These are phyloP conservation scores for Orbilia ellipsospora DNA, from an alignment of 2,329 filamentous ascomycete genomes.

Conservation along the genomic window DNA sequence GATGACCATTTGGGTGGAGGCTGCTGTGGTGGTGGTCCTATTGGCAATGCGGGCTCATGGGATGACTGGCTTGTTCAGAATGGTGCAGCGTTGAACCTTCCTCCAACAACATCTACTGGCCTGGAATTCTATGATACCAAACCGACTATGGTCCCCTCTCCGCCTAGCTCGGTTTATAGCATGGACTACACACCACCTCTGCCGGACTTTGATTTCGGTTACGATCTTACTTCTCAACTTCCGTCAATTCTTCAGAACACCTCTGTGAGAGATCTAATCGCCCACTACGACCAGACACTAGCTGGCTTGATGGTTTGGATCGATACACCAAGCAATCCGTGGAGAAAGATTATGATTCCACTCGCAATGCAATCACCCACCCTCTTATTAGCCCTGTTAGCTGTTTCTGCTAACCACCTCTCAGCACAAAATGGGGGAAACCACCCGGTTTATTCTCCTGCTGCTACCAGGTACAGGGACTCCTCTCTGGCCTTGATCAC, in stretches of 20 bases:
- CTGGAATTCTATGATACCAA: constrained; percentile 48
- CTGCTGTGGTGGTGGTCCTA: constrained; percentile 36
- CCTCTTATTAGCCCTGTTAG: constrained; percentile 39
- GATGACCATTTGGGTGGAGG: constrained; percentile 42
- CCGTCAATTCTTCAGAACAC: constrained; percentile 32
- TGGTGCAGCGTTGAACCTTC: constrained; percentile 24
- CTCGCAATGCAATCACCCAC: constrained; percentile 48
- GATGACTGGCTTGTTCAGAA: constrained; percentile 48
- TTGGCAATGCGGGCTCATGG: constrained; percentile 35
- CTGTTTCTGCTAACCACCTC: constrained; percentile 42
- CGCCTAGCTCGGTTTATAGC: constrained; percentile 47
- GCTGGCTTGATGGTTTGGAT: constrained; percentile 51
- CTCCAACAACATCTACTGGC: constrained; percentile 27
- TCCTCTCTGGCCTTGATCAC: constrained; percentile 46
- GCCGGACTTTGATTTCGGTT: constrained; percentile 48
- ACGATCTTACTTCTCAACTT: constrained; percentile 37
- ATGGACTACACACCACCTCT: constrained; percentile 38
- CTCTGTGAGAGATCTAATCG: constrained; percentile 37
- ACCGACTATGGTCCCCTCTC: constrained; percentile 49
- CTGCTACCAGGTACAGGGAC: constrained; percentile 43
- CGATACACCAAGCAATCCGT: constrained; percentile 44
- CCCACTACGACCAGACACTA: constrained; percentile 45
- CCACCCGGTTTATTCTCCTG: constrained; percentile 44
- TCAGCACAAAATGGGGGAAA: constrained; percentile 40
- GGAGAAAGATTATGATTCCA: constrained; percentile 54